Evolutionary conservation across 2,329 filamentous ascomycete species (phyloP).

Genomic region (Penicillium verrucosum): DNA sequence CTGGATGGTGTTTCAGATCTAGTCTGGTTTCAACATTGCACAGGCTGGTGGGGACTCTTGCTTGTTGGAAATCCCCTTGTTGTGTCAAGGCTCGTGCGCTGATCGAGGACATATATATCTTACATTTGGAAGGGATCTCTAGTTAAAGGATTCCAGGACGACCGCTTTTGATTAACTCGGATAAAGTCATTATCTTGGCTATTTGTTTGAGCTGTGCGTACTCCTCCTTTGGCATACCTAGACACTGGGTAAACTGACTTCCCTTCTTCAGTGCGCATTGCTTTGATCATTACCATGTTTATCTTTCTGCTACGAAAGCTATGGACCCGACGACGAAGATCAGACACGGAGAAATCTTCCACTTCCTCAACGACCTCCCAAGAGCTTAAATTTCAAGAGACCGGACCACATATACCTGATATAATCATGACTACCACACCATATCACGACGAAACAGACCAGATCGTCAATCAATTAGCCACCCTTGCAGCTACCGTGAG

Average conservation of each 20-base stretch:
- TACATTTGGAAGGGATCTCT: background rate
- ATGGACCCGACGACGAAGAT: conserved; percentile 1
- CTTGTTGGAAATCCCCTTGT: background rate
- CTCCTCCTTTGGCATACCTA: too few species aligned
- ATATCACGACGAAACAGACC: conserved; percentile 7
- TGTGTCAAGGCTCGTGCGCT: background rate
- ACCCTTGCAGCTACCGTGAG: conserved; percentile 11
- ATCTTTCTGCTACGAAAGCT: conserved; percentile 3
- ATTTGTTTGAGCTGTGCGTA: background rate
- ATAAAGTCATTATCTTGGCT: background rate
- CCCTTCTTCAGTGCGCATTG: background rate
- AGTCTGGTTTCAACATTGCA: conserved; percentile 9
- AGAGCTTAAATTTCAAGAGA: background rate
- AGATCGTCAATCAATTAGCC: conserved; percentile 13
- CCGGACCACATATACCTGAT: background rate
- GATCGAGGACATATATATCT: background rate
- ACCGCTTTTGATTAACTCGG: background rate
- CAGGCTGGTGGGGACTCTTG: background rate
- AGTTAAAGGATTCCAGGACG: background rate
- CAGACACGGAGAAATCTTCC: background rate
- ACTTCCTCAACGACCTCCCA: background rate
- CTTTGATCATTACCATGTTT: background rate
- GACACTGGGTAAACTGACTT: background rate
- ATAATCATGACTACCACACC: background rate
- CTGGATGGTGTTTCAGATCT: conserved; percentile 11